These are phyloP conservation scores for Colletotrichum sp. DNA, from an alignment of 2,329 filamentous ascomycete species.

Conservation along the genomic window DNA sequence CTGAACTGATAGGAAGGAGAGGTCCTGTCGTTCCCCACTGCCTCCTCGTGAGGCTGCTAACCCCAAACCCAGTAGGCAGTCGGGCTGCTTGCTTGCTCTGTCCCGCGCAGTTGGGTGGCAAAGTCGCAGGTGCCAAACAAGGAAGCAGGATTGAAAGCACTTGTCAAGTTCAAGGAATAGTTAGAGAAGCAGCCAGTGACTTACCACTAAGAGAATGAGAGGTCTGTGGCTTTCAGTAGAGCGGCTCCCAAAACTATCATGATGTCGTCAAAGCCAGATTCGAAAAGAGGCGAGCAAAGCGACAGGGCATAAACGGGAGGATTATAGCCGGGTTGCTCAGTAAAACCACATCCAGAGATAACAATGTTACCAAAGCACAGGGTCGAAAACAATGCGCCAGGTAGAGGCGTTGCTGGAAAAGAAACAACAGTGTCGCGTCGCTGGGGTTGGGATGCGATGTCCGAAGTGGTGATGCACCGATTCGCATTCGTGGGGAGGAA, in stretches of 20 bases:
- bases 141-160: background rate
- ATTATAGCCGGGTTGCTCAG: constrained; percentile 7
- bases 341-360: constrained; percentile 9
- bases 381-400: constrained; percentile 18
- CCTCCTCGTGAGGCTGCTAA: background rate
- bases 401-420: background rate
- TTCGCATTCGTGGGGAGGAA: constrained; percentile 20
- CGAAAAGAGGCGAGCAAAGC: constrained; percentile 16
- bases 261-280: constrained; percentile 35
- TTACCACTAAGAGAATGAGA: constrained; percentile 47
- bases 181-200: constrained; percentile 19
- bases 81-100: background rate
- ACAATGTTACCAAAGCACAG: constrained; percentile 1
- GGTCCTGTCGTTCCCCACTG: background rate
- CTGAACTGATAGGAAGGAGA: background rate
- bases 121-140: background rate
- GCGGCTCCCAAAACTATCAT: constrained; percentile 45
- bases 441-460: constrained; percentile 19
- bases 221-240: constrained; percentile 32
- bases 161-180: background rate
- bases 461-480: constrained; percentile 19
- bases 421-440: constrained; percentile 18
- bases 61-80: background rate
- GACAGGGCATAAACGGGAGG: constrained; percentile 11
- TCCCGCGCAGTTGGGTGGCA: background rate